A percentile compares a stretch with the other conserved stretches of the same genome.
Evolutionary conservation across 805 yeast species (phyloP).

Genomic region (Ogataea glucozyma): DNA sequence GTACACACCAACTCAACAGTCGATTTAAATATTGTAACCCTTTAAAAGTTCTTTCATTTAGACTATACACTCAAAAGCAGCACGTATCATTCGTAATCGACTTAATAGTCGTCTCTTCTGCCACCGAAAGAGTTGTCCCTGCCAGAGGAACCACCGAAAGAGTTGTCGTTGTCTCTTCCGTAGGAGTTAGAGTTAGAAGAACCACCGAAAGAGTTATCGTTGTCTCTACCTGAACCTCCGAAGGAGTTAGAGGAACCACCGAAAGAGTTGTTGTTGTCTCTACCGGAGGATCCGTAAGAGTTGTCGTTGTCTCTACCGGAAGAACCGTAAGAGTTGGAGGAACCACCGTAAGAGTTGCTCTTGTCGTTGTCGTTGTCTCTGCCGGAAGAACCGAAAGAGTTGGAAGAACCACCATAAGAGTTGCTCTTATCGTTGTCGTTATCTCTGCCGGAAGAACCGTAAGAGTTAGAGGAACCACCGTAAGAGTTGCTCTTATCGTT

Average conservation of each 20-base stretch:
- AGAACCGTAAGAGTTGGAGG: conserved; percentile 8
- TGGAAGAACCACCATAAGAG: conserved; percentile 35
- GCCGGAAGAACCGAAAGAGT: conserved; percentile 32
- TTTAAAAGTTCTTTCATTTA: no score
- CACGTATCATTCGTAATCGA: neutral
- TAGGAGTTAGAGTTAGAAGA: neutral
- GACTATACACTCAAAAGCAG: no score
- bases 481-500: conserved; percentile 30
- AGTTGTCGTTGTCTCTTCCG: conserved; percentile 19
- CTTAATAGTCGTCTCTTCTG: conserved; percentile 20
- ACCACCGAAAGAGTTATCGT: conserved; percentile 29
- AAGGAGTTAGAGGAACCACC: conserved; percentile 29
- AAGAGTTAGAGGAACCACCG: conserved; percentile 33
- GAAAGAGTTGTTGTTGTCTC: conserved; percentile 26
- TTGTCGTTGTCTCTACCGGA: conserved; percentile 15
- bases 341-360: conserved; percentile 22
- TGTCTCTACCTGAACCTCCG: conserved; percentile 19
- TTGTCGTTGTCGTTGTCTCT: conserved; percentile 28
- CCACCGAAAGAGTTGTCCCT: conserved; percentile 17
- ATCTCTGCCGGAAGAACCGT: conserved; percentile 3
- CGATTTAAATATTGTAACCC: no score
- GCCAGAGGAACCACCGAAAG: conserved; percentile 28
- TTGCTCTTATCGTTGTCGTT: conserved; percentile 32
- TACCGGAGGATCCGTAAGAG: conserved; percentile 19
- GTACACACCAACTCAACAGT: no score